Evolutionary conservation across 768 basidiomycete genomes (phyloP), one percentile per base, ranked within the genome.

Genomic region (Leccinum subgranulosum): DNA sequence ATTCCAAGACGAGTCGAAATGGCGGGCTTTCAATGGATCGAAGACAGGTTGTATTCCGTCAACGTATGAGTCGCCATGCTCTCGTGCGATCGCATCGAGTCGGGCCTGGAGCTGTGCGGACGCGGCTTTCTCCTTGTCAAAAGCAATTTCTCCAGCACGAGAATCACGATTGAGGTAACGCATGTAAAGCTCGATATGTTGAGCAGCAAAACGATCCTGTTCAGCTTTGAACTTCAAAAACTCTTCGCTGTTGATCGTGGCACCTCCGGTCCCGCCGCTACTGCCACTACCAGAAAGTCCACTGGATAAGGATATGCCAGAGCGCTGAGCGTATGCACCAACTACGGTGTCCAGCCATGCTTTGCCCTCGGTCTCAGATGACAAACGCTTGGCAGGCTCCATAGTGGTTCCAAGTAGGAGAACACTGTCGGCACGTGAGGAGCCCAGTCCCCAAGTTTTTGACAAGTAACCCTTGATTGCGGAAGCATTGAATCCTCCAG

Each of bases 1-100:
- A 70, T 99, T 99, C 97, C 96, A 99, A 6, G 90, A 94, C 2
- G 96, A 98, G 71, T 98, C 95, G 79, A 99, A 98, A 70, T 89
- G 94, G 48, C 97, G 91, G 12, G 95, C 97, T 75, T 99, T 98
- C 66, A 98, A 80, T 3, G 92, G 87, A 68, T 96, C 92, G 74
- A 99, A 99, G 57, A 84, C 81, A 10, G 97, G 97, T 68, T 95
- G 90, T 59, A 98, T 95, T 46, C 97, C 97, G 31, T 95, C 88
- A 58, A 98, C 79, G 74, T 99, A 99, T 0, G 80, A 72, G 56
- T 98, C 95, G 28, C 97, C 97, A 63, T 99, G 97, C 69, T 99
- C 97, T 60, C 84, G 81, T 47, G 84, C 78, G 69, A 99, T 93
- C 58, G 85, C 85, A 69, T 98, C 97, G 50, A 99, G 81, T 66